phyloP scores from a whole-genome alignment of 2,329 filamentous ascomycete genomes.

The Penicillium nordicum region DNA sequence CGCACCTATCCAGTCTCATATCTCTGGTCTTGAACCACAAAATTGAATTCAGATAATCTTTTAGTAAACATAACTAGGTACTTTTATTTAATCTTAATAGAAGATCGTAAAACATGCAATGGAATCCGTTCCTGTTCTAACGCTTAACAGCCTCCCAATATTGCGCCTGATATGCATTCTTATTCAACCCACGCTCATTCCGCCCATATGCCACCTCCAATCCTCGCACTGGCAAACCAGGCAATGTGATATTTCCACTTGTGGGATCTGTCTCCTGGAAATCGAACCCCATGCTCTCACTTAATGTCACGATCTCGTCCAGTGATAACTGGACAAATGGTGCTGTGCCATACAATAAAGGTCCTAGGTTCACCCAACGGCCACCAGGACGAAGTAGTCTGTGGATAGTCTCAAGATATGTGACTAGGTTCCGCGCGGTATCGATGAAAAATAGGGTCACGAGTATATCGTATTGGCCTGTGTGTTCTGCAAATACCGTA shows the following conservation, averaged over 20 bases:
- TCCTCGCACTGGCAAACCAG: slow-evolving; percentile 41
- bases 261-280: slow-evolving; percentile 45
- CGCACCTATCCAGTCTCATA: neutral
- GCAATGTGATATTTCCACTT: slow-evolving; percentile 47
- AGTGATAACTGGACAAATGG: slow-evolving; percentile 56
- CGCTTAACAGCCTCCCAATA: slow-evolving; percentile 48
- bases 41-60: neutral
- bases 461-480: slow-evolving; percentile 46
- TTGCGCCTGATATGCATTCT: slow-evolving; percentile 55
- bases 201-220: slow-evolving; percentile 54
- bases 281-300: slow-evolving; percentile 52
- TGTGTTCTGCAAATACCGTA: slow-evolving; percentile 31
- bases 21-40: neutral
- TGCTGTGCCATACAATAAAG: slow-evolving; percentile 53
- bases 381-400: slow-evolving; percentile 48
- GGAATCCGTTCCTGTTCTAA: neutral
- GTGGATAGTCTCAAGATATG: slow-evolving; percentile 55
- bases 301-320: slow-evolving; percentile 51
- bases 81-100: neutral
- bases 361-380: slow-evolving; percentile 56
- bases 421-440: slow-evolving; percentile 55
- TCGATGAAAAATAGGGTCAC: slow-evolving; percentile 61
- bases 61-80: neutral
- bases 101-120: neutral
- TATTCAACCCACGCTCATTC: slow-evolving; percentile 49